phyloP scores from a whole-genome alignment of 2,329 filamentous ascomycete genomes.

The Endoconidiophora laricicola region DNA sequence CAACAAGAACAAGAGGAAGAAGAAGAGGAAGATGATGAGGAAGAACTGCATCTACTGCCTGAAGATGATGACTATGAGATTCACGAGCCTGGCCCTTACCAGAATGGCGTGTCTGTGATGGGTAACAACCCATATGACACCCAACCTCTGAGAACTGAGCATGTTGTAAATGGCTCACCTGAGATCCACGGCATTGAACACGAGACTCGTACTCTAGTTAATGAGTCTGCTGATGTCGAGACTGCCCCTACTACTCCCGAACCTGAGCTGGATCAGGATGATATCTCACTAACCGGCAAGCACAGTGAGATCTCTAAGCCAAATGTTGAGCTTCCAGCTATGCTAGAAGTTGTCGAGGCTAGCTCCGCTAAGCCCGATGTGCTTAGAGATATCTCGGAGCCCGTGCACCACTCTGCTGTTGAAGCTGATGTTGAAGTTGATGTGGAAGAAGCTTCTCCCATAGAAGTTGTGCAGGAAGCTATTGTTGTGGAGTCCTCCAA shows the following conservation, averaged over 20 bases:
- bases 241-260: constrained; percentile 12
- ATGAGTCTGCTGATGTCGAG: constrained; percentile 6
- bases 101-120: constrained; percentile 6
- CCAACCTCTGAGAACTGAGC: neutral
- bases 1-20: neutral
- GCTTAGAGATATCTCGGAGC: neutral
- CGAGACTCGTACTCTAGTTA: neutral
- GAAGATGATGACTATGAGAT: constrained; percentile 8
- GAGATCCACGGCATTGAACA: neutral
- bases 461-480: neutral
- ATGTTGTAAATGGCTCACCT: neutral
- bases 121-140: constrained; percentile 1
- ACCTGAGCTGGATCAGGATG: constrained; percentile 5
- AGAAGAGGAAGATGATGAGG: neutral
- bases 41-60: constrained; percentile 2
- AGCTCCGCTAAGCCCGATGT: neutral
- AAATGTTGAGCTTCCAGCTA: neutral
- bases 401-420: neutral
- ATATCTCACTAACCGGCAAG: neutral
- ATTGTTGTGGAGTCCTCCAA: neutral
- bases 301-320: neutral
- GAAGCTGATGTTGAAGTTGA: neutral
- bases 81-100: constrained; percentile 4
- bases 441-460: neutral
- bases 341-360: neutral